Base-by-base conservation (phyloP, 805 yeast genomes). In the Saccharomycopsis malanga region DNA sequence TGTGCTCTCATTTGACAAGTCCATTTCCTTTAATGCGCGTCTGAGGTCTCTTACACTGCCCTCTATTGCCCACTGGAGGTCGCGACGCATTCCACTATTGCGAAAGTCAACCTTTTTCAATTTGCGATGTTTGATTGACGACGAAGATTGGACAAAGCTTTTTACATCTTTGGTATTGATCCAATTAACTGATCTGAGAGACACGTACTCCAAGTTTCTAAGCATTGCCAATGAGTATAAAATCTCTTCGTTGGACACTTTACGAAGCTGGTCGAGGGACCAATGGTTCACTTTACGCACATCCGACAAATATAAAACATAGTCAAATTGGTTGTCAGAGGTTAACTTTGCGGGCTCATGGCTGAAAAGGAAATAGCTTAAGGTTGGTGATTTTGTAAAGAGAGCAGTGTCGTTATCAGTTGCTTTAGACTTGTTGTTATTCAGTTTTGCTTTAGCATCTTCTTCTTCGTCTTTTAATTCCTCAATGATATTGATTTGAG, bases 31-130 rank as follows among this genome's bases (percentile, higher is more conserved):
- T 9, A 50, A n/a, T 4, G 45, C 9, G n/a, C 30, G 21, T n/a
- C 35, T 37, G 5, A 52, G 18, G 7, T 48, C 45, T 20, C 32
- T 34, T 3, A 49, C 53, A 6, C 38, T 23, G 12, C 54, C 54
- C 15, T 42, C 46, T n/a, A 46, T 43, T 1, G 54, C 54, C 54
- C 54, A 52, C 18, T 35, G 17, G 25, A 52, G 37, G 18, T 52
- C 53, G 15, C 54, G 17, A 24, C 48, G 23, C 54, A 52, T 52
- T 9, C 54, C 54, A 32, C 48, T 42, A 21, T 49, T 29, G 14
- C 40, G 34, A 12, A 52, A 48, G 22, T 52, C 49, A 12, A 52
- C 14, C 22, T n/a, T 18, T 10, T 34, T 20, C 34, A 51, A 42
- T 24, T 34, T 42, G 3, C 29, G 23, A 24, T 18, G n/a, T 29